phyloP scores from a whole-genome alignment of 352 stramenopile genomes.

The Phytopythium delawarense region DNA sequence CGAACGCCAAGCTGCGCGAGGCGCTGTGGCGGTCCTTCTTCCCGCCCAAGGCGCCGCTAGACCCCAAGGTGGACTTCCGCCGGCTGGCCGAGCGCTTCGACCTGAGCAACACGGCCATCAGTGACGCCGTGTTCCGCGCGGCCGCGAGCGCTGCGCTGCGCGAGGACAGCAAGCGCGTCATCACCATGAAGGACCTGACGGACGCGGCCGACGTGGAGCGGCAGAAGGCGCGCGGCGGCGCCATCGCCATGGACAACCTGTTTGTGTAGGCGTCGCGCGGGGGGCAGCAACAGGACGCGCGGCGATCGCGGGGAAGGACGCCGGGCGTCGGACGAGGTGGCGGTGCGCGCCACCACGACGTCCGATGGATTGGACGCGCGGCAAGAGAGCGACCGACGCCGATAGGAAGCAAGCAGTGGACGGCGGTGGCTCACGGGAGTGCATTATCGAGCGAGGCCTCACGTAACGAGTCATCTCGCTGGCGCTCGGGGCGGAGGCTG shows the following conservation, averaged over 20 bases:
- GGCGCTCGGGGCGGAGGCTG: neutral
- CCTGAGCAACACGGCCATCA: slow-evolving; percentile 73
- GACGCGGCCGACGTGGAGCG: slow-evolving; percentile 70
- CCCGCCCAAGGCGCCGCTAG: slow-evolving; percentile 59
- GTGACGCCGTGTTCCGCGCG: slow-evolving; percentile 78
- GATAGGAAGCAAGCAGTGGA: neutral
- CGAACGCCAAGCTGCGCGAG: slow-evolving; percentile 63
- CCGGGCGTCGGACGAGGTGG: neutral
- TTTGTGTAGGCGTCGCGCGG: slow-evolving; percentile 55
- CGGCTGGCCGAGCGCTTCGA: slow-evolving; percentile 72
- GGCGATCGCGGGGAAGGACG: neutral
- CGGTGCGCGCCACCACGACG: neutral
- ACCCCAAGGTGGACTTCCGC: slow-evolving; percentile 60
- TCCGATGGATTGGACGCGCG: neutral
- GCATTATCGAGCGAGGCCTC: slow-evolving; percentile 1
- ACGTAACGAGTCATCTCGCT: neutral
- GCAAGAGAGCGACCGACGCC: too few species aligned
- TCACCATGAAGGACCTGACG: slow-evolving; percentile 79
- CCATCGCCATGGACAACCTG: slow-evolving; percentile 69
- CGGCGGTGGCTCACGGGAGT: neutral
- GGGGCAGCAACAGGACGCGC: slow-evolving; percentile 12
- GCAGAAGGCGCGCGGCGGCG: slow-evolving; percentile 58
- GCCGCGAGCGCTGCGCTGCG: slow-evolving; percentile 67
- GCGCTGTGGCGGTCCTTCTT: slow-evolving; percentile 79
- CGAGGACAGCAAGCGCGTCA: slow-evolving; percentile 48